Evolutionary conservation across 805 yeast genomes (phyloP).

Genomic region (Ogataea allantospora): DNA sequence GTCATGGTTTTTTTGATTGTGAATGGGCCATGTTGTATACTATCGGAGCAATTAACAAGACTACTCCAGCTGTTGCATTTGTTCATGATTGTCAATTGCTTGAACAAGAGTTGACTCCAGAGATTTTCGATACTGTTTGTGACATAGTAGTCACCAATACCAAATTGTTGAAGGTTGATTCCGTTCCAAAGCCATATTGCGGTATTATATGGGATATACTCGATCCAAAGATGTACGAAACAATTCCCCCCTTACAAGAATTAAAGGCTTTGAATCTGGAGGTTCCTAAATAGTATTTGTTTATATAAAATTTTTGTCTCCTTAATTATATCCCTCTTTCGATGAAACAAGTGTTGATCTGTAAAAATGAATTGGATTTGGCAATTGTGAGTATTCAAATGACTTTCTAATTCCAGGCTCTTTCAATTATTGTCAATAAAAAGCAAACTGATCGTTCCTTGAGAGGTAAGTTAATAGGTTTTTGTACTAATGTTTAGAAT

Average conservation of each 20-base stretch:
- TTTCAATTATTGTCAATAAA: conserved; percentile 10
- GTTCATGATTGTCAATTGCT: conserved; percentile 34
- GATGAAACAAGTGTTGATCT: not conserved
- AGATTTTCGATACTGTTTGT: conserved; percentile 33
- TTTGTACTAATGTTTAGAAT: conserved; percentile 2
- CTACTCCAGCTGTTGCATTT: conserved; percentile 30
- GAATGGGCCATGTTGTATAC: conserved; percentile 34
- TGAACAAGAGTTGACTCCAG: conserved; percentile 28
- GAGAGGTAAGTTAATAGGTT: conserved; percentile 4
- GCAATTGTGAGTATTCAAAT: conserved; percentile 13
- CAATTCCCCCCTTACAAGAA: conserved; percentile 32
- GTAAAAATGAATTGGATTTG: conserved; percentile 10
- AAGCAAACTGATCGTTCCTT: conserved; percentile 9
- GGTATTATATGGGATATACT: conserved; percentile 32
- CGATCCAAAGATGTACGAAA: conserved; percentile 27
- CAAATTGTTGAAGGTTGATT: conserved; percentile 16
- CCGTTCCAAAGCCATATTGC: conserved; percentile 26
- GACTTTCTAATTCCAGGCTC: conserved; percentile 10
- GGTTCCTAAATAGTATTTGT: conserved; percentile 12
- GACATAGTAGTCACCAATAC: conserved; percentile 31
- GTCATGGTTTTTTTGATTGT: conserved; percentile 33
- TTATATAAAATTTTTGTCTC: conserved; percentile 1
- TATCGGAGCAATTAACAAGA: conserved; percentile 22
- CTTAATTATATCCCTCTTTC: conserved; percentile 2
- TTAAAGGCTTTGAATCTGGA: conserved; percentile 24